Evolutionary conservation across 371 early-diverging fungal genomes (phyloP), one percentile per base, ranked within the genome.

Genomic region (Gilbertella persicaria): DNA sequence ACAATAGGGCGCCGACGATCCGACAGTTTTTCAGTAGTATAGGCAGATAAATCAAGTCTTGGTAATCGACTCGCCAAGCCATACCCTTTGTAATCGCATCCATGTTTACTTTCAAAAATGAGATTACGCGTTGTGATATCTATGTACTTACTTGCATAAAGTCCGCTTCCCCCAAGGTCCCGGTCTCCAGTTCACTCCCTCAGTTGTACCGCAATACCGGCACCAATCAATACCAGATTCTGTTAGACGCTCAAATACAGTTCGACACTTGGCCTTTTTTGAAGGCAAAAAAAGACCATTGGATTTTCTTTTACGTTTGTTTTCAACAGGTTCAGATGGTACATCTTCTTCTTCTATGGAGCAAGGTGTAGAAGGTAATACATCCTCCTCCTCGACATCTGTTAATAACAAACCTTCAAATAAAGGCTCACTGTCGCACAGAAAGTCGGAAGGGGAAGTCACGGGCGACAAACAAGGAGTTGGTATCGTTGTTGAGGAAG

Each of bases 91-190:
- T 71, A 71, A 45, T 71, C 72, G 49, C 72, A 71, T 23, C 72
- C 72, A 53, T 71, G 72, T 53, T 71, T 71, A 49, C 72, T 71
- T 55, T 26, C 17, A 21, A 46, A 12, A 20, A 38, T 29, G 10
- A 43, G 24, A 7, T 39, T 3, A 29, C 24, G 40, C 13, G 38
- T 24, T 17, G 30, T 26, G 21, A 26, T 43, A 41, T n/a, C 26
- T 45, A 12, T n/a, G 26, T 13, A 61, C 66, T 59, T 65, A 82
- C 81, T 88, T 88, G 87, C 89, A 88, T 43, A 88, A 69, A 13
- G 89, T 87, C 47, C 85, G 74, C 66, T 87, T 86, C 25, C 89
- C 89, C 89, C 89, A 88, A 26, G 89, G 89, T 0, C 89, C 89
- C 2, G 88, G 89, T 42, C 88, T 81, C 85, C 88, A 89, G 67